Evolutionary conservation across 768 basidiomycete genomes (phyloP).

Genomic region (Lanmaoa pseudosensibilis): DNA sequence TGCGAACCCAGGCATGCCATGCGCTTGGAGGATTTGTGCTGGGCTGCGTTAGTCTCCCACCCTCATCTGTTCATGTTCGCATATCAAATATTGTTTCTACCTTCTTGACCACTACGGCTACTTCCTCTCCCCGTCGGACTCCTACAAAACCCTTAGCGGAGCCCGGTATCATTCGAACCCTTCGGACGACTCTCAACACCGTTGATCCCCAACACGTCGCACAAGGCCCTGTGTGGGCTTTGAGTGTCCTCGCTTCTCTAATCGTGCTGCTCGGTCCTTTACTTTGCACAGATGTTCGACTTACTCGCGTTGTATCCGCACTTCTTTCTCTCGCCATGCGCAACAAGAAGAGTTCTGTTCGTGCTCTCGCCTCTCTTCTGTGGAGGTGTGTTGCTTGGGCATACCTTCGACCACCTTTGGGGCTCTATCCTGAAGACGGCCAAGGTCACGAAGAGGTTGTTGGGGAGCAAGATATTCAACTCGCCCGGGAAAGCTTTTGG

Average conservation of each 20-base stretch:
- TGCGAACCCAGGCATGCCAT: constrained; percentile 73
- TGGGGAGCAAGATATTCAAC: constrained; percentile 26
- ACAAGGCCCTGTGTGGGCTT: constrained; percentile 78
- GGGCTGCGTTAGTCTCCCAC: constrained; percentile 50
- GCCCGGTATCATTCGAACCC: constrained; percentile 58
- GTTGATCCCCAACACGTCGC: constrained; percentile 59
- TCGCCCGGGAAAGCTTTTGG: constrained; percentile 43
- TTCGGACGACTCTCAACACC: constrained; percentile 60
- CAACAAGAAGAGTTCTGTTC: constrained; percentile 63
- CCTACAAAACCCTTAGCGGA: constrained; percentile 41
- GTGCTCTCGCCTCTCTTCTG: constrained; percentile 56
- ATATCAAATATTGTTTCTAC: constrained; percentile 50
- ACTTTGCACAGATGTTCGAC: constrained; percentile 44
- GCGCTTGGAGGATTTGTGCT: constrained; percentile 70
- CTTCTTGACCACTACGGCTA: constrained; percentile 44
- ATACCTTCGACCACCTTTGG: constrained; percentile 55
- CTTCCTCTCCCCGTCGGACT: constrained; percentile 40
- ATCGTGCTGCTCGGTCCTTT: constrained; percentile 64
- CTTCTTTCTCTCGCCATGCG: constrained; percentile 57
- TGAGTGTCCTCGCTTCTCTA: constrained; percentile 63
- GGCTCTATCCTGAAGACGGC: constrained; percentile 22
- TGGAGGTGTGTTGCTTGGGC: constrained; percentile 71
- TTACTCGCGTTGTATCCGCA: constrained; percentile 47
- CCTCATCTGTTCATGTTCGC: constrained; percentile 48
- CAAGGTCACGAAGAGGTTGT: constrained; percentile 19